phyloP scores from a whole-genome alignment of 2,329 filamentous ascomycete species.

The Colletotrichum sp. region DNA sequence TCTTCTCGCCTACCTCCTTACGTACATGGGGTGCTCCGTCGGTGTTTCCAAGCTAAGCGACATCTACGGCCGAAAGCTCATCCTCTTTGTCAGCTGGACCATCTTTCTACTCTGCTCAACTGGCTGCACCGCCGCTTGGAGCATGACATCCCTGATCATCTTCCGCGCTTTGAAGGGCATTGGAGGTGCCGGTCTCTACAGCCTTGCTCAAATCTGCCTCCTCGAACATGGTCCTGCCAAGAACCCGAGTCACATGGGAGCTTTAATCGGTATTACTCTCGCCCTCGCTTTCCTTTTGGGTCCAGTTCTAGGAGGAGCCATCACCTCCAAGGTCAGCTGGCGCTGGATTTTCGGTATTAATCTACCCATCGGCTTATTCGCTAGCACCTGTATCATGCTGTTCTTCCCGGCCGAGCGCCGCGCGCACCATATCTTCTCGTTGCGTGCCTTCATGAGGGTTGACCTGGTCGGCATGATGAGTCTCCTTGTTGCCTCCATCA shows the following conservation, averaged over 20 bases:
- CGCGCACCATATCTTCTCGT: conserved; percentile 39
- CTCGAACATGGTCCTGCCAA: conserved; percentile 61
- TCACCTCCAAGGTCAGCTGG: conserved; percentile 60
- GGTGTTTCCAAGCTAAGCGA: conserved; percentile 65
- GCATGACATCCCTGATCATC: conserved; percentile 59
- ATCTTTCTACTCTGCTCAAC: conserved; percentile 62
- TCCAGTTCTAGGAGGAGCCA: conserved; percentile 61
- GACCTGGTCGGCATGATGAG: conserved; percentile 58
- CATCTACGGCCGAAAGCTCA: conserved; percentile 60
- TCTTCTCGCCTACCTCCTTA: conserved; percentile 60
- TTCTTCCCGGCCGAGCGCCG: conserved; percentile 46
- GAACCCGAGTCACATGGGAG: conserved; percentile 58
- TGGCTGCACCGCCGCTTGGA: conserved; percentile 54
- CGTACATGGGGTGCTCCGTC: conserved; percentile 64
- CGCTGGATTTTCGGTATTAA: conserved; percentile 68
- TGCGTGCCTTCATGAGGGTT: conserved; percentile 49
- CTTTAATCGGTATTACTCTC: conserved; percentile 60
- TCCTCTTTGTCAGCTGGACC: conserved; percentile 56
- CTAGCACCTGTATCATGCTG: conserved; percentile 52
- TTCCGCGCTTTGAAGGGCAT: conserved; percentile 65
- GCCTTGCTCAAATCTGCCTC: conserved; percentile 61
- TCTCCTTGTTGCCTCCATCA: conserved; percentile 55
- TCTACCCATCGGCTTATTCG: conserved; percentile 55
- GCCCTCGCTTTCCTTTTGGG: conserved; percentile 64
- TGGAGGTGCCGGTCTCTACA: conserved; percentile 67